phyloP scores from a whole-genome alignment of 495 filamentous ascomycete genomes.

The Podospora comata region DNA sequence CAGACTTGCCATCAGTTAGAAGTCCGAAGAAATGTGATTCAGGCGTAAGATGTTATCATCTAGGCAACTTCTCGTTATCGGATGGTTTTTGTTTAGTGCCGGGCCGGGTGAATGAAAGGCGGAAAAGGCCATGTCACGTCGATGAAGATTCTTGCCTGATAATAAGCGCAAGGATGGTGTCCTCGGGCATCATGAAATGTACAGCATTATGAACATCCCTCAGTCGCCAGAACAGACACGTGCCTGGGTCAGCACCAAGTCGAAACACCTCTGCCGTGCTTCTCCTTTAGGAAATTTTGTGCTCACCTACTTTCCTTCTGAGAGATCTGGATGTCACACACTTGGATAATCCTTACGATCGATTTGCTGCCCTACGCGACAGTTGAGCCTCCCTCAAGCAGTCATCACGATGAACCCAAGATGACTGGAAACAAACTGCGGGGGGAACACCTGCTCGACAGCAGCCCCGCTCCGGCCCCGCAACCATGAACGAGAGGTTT shows the following conservation, averaged over 20 bases:
- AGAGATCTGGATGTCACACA: background rate
- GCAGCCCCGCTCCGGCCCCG: background rate
- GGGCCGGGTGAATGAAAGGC: background rate
- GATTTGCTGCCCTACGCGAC: background rate
- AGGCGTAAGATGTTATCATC: background rate
- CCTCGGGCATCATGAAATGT: background rate
- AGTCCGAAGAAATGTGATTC: background rate
- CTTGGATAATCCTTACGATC: background rate
- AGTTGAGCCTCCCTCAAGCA: background rate
- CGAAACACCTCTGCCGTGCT: background rate
- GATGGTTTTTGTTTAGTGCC: background rate
- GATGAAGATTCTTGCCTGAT: background rate
- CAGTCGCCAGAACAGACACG: background rate
- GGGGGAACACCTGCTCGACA: background rate
- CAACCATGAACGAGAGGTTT: background rate
- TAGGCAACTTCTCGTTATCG: background rate
- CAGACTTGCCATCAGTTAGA: background rate
- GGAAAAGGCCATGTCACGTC: background rate
- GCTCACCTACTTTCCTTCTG: conserved; percentile 1
- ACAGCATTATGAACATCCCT: background rate
- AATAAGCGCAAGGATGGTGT: background rate
- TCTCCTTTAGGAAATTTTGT: background rate
- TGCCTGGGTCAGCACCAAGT: background rate
- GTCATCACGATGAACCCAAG: background rate
- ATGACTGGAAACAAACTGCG: background rate